Evolutionary conservation across 2,329 filamentous ascomycete genomes (phyloP).

Genomic region (Blumeria hordei): DNA sequence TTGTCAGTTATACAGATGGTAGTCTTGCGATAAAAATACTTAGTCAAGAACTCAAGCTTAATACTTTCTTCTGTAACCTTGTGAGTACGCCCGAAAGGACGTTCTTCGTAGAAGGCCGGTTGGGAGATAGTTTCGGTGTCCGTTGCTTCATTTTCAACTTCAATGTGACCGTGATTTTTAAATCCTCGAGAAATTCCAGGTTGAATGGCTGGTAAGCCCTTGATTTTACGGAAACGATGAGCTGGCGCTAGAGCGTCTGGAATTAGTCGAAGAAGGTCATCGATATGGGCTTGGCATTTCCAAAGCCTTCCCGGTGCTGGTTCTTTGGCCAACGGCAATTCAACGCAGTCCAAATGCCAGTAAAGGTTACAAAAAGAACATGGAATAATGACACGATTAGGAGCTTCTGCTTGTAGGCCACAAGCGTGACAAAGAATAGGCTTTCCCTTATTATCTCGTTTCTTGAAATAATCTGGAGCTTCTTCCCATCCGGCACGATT

Average conservation of each 20-base stretch:
- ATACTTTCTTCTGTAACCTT: constrained; percentile 39
- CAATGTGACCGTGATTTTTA: constrained; percentile 46
- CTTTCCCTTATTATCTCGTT: constrained; percentile 48
- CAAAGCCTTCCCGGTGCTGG: constrained; percentile 51
- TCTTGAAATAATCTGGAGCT: constrained; percentile 38
- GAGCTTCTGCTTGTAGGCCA: constrained; percentile 34
- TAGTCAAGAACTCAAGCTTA: constrained; percentile 46
- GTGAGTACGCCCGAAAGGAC: constrained; percentile 39
- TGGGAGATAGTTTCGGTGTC: constrained; percentile 20
- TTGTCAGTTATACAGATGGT: not conserved
- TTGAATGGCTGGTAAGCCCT: constrained; percentile 25
- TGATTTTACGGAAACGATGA: constrained; percentile 36
- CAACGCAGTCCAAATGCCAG: constrained; percentile 81
- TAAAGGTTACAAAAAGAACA: constrained; percentile 63
- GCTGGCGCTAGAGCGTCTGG: constrained; percentile 31
- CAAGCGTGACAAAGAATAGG: constrained; percentile 58
- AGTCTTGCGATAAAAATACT: constrained; percentile 20
- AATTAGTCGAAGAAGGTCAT: constrained; percentile 42
- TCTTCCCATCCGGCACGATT: constrained; percentile 29
- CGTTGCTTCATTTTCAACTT: constrained; percentile 36
- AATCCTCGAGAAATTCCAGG: constrained; percentile 37
- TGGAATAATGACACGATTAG: constrained; percentile 48
- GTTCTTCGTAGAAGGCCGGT: constrained; percentile 30
- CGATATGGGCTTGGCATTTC: constrained; percentile 72
- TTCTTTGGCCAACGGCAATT: constrained; percentile 52